phyloP scores from a whole-genome alignment of 106 monocot species.

The Ottelia alismoides region DNA sequence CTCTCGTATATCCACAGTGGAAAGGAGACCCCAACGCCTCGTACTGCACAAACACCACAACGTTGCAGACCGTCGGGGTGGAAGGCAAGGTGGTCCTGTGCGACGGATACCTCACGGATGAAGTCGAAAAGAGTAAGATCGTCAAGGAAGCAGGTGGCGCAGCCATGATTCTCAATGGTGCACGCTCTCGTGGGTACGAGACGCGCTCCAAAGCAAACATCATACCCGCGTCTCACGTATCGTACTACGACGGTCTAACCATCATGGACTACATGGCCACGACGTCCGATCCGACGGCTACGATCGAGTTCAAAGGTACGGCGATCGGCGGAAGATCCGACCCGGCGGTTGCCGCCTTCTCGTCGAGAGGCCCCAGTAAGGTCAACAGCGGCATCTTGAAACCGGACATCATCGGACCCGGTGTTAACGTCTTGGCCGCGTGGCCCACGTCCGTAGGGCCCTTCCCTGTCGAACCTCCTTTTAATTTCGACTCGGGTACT shows the following conservation, averaged over 20 bases:
- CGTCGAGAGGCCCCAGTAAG: neutral
- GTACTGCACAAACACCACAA: neutral
- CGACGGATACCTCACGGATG: neutral
- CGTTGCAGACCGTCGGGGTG: constrained; percentile 1
- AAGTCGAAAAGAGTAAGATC: neutral
- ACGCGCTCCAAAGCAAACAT: neutral
- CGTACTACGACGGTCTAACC: neutral
- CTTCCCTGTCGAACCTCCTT: too few relatives aligned
- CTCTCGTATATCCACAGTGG: neutral
- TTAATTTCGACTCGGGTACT: neutral
- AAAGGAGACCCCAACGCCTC: neutral
- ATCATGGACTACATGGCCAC: neutral
- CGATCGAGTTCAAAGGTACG: constrained; percentile 5
- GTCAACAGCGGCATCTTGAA: neutral
- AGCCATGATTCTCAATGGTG: constrained; percentile 6
- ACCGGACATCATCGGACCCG: constrained; percentile 6
- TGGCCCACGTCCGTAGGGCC: neutral
- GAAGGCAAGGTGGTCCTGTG: constrained; percentile 8
- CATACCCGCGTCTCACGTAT: neutral
- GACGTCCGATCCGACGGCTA: neutral
- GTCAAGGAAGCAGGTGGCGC: constrained; percentile 9
- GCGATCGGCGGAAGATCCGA: neutral
- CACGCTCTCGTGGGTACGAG: neutral
- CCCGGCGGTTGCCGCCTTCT: constrained; percentile 3
- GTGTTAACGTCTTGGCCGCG: neutral